phyloP scores from a whole-genome alignment of 2,329 filamentous ascomycete genomes.

The Sporothrix sp. region DNA sequence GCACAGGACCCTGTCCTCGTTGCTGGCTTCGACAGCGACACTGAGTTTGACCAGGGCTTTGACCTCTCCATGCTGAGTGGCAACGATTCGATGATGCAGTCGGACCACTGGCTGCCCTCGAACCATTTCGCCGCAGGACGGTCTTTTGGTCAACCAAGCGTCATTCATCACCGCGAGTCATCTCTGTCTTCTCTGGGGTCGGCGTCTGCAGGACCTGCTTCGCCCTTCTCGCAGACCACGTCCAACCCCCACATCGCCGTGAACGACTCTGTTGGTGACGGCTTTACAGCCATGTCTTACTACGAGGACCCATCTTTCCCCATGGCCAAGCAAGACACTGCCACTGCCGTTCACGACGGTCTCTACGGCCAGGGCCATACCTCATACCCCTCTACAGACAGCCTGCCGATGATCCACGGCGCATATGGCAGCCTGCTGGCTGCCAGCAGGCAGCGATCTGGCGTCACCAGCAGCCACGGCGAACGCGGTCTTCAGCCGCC shows the following conservation, averaged over 20 bases:
- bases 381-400: conserved; percentile 26
- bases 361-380: conserved; percentile 32
- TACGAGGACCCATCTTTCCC: conserved; percentile 37
- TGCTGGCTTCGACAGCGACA: conserved; percentile 22
- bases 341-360: conserved; percentile 24
- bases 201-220: conserved; percentile 49
- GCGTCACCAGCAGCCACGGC: conserved; percentile 17
- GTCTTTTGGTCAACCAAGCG: conserved; percentile 24
- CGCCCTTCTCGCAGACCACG: conserved; percentile 45
- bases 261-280: conserved; percentile 39
- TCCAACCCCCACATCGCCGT: conserved; percentile 50
- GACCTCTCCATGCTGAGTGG: conserved; percentile 18
- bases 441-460: conserved; percentile 26
- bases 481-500: conserved; percentile 37
- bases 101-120: conserved; percentile 32
- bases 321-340: conserved; percentile 30
- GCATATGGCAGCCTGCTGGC: conserved; percentile 33
- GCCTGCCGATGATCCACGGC: conserved; percentile 28
- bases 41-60: conserved; percentile 4
- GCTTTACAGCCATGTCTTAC: conserved; percentile 32
- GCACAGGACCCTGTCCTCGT: conserved; percentile 16
- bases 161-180: conserved; percentile 48
- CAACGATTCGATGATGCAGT: conserved; percentile 26
- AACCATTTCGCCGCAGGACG: conserved; percentile 30
- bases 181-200: conserved; percentile 53